These are phyloP conservation scores for Periconia macrospinosa DNA, from an alignment of 2,329 filamentous ascomycete species.

Conservation along the genomic window DNA sequence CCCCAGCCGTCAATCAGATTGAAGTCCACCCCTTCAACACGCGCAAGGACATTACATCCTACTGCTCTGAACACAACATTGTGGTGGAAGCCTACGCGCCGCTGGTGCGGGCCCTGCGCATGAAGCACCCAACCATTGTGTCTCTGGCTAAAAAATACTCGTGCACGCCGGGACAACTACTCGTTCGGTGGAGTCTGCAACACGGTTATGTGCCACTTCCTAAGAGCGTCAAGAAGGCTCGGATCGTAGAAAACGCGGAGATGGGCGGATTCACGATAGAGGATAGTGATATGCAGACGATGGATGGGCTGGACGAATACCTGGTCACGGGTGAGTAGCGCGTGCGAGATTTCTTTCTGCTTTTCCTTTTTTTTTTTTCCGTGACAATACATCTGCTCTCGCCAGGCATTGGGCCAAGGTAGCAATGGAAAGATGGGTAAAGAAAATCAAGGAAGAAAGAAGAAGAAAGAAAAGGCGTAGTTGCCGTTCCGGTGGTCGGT, in stretches of 20 bases:
- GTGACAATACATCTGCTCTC: neutral
- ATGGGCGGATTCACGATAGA: constrained; percentile 64
- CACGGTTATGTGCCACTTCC: constrained; percentile 72
- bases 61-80: constrained; percentile 68
- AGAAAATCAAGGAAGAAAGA: neutral
- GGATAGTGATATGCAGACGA: constrained; percentile 61
- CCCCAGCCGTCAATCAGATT: constrained; percentile 76
- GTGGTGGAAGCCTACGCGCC: constrained; percentile 80
- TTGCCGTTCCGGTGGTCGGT: neutral
- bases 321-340: constrained; percentile 59
- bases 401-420: no score
- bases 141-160: constrained; percentile 67
- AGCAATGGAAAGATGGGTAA: no score
- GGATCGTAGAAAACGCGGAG: constrained; percentile 67
- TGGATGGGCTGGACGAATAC: constrained; percentile 71
- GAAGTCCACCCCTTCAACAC: constrained; percentile 83
- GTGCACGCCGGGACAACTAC: constrained; percentile 71
- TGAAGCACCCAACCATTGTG: constrained; percentile 67
- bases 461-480: neutral
- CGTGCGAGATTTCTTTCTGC: neutral
- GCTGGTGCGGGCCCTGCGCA: constrained; percentile 69
- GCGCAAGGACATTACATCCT: constrained; percentile 65
- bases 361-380: neutral
- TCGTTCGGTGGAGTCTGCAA: constrained; percentile 79
- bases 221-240: constrained; percentile 66